Base-by-base conservation (phyloP, 495 filamentous ascomycete genomes). In the Aspergillus bertholletiae region DNA sequence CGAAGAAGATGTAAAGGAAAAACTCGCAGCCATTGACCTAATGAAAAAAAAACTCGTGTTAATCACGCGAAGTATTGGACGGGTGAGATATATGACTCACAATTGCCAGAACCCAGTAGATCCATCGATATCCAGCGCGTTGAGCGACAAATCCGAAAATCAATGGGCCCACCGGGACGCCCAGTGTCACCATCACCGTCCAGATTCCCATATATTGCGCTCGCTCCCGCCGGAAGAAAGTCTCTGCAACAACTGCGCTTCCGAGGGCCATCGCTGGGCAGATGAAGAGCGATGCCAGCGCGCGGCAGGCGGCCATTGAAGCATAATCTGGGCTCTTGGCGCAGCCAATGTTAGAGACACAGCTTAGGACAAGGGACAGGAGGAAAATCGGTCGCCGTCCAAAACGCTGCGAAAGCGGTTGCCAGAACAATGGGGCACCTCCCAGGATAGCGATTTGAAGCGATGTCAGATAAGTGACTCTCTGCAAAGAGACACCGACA, bases 21-120 rank as follows among this genome's bases (percentile, higher is more conserved):
- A 83, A 74, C 51, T 83, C 80, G 23, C 62, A 71, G 24, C 68
- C 78, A 51, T 83, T 84, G 55, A 73, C 79, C 74, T 81, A 28
- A 11, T 35, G 12, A 9, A 20, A 3, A 7, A 17, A 65, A 64
- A 60, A 81, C 73, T 6, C 79, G 83, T 6, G 68, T 76, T n/a
- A 74, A 74, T 5, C 80, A 60, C n/a, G 83, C 69, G 55, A 83
- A 75, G 24, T 73, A n/a, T n/a, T n/a, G n/a, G n/a, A n/a, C n/a
- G n/a, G n/a, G n/a, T n/a, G n/a, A n/a, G n/a, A n/a, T n/a, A n/a
- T n/a, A n/a, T n/a, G n/a, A n/a, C n/a, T n/a, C n/a, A n/a, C n/a
- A n/a, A 75, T 80, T 11, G 74, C 69, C 8, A 69, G 62, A 39
- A 78, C 56, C 68, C 67, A 72, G 51, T 74, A 81, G 39, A 78